Conservation (phyloP, 768 basidiomycete species). For the Mycena kentingensis region DNA sequence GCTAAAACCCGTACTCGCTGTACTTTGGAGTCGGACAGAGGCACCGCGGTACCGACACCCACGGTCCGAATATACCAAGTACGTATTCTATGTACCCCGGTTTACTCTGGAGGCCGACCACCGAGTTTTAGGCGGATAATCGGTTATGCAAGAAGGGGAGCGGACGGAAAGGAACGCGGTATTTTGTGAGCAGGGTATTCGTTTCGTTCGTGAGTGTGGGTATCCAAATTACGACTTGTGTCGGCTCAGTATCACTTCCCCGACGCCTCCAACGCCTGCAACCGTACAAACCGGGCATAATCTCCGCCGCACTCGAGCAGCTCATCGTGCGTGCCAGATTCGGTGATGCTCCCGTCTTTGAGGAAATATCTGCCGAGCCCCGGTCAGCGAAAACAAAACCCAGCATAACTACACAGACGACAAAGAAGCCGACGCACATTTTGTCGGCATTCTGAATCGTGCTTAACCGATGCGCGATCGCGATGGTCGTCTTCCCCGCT, state of each 20-base stretch:
- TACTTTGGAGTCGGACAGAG: too few species aligned
- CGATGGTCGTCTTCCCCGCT: constrained; percentile 89
- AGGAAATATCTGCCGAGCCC: constrained; percentile 57
- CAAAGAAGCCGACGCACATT: constrained; percentile 43
- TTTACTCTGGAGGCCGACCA: too few species aligned
- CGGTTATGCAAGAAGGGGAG: too few species aligned
- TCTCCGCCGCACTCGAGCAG: constrained; percentile 45
- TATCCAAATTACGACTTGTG: neutral
- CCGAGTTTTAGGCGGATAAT: too few species aligned
- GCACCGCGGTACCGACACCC: too few species aligned
- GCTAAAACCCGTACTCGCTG: too few species aligned
- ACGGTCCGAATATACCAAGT: too few species aligned
- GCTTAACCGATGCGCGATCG: constrained; percentile 82
- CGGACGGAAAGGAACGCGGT: too few species aligned
- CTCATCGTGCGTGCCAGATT: constrained; percentile 66
- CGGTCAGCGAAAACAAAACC: neutral
- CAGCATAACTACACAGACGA: neutral
- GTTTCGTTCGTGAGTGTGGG: constrained; percentile 3
- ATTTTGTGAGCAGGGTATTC: too few species aligned
- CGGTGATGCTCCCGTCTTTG: constrained; percentile 59
- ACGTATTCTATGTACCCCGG: too few species aligned
- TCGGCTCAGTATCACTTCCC: constrained; percentile 25
- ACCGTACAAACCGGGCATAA: constrained; percentile 61
- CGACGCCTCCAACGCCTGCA: constrained; percentile 44
- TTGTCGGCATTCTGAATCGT: constrained; percentile 69